Evolutionary conservation across 192 early-diverging fungal genomes (phyloP), one percentile per base, ranked within the genome.

Genomic region (Podila epicladia): DNA sequence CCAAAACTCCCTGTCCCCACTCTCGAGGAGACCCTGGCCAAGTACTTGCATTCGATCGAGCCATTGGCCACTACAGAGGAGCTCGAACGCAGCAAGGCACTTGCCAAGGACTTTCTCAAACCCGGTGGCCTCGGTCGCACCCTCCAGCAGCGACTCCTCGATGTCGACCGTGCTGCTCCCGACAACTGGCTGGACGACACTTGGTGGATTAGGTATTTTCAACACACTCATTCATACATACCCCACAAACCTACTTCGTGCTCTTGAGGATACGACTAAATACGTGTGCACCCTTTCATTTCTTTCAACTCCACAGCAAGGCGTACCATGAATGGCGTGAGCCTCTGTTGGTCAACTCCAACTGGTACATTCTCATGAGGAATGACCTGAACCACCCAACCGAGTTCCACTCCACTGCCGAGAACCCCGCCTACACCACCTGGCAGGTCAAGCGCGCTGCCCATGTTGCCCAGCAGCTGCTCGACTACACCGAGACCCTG

Each of bases 271-370:
- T 3, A 3, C 11, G 8, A 45, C 41, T 45, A 45, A 37, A 50
- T 28, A 28, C 57, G 1, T 22, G 17, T 51, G 26, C 22, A 32
- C 29, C 26, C 17, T 45, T 48, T 58, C 48, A 11, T 63, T 67
- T 3, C 8, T 38, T 13, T 22, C 28, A 51, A n/a, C 33, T 11
- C 38, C 41, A 29, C 50, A 80, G 77, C 60, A 84, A 75, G 31
- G 94, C 95, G 9, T 96, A 95, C 80, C 89, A 93, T 62, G 85
- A 88, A 31, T 97, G 94, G 94, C 87, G 97, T 17, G 94, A 95
- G 55, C 83, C 91, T 12, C 64, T 95, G 31, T 80, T 95, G 69
- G 87, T 98, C 69, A 95, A 98, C 85, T 94, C 93, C 59, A 95
- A 96, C 85, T 98, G 94, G 91, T 96, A 91, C 72, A 89, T 96